Base-by-base conservation (phyloP, 805 yeast species). In the Lachancea fermentati region DNA sequence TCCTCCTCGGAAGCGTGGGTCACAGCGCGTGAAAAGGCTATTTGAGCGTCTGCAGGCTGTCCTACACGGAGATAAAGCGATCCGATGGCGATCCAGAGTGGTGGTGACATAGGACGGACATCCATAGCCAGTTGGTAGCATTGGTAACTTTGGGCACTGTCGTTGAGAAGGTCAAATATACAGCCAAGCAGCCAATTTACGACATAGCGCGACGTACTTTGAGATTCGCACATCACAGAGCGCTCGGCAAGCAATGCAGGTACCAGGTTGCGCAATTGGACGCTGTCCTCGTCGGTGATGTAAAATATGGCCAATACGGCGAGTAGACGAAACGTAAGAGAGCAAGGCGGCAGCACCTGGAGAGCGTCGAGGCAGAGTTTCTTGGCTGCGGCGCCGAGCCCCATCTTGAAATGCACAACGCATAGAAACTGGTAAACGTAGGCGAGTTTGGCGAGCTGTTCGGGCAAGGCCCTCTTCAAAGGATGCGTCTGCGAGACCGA, bases 41-140 rank as follows among this genome's bases (percentile, higher is more conserved):
- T 78, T 37, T 80, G 62, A 0, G 86, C 79, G 51, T 80, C 86
- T 3, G 78, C 73, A 17, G 80, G 55, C 56, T 80, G 86, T 34
- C 74, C 75, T 47, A 78, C 62, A 45, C 71, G 71, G 41, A 80
- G 57, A 50, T 79, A 79, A 36, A 81, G 62, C 9, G 75, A 69
- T 3, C 85, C 88, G 19, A 79, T 77, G 0, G 81, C 77, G 25
- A 80, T 60, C 88, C 86, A 80, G 2, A 81, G 73, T 36, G 77
- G 62, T n/a, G 84, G 77, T 13, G 48, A 45, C 2, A 43, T 41
- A 5, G 50, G 45, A 7, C 45, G 41, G 16, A 42, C 26, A 16
- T 36, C 38, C 31, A 56, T 26, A 2, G 58, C 51, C 14, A 31
- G 26, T 33, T 52, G 57, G 19, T 47, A 51, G 29, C 40, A 51